A percentile compares a stretch with the other conserved stretches of the same genome.
Evolutionary conservation across 208 protist species (phyloP).

Genomic region (Histomonas meleagridis): DNA sequence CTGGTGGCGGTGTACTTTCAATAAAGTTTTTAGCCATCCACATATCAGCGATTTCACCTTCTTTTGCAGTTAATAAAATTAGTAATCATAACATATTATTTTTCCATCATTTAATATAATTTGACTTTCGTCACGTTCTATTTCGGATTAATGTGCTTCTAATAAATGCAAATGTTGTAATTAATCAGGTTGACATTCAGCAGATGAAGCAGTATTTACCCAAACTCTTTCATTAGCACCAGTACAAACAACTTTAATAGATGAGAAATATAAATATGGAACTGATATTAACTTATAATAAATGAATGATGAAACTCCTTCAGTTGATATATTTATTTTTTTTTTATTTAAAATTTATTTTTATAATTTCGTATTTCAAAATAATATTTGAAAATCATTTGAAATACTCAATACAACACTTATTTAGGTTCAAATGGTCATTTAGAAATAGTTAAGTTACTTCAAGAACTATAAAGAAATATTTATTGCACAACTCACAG

Average conservation of each 20-base stretch:
- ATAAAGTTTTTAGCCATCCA: constrained; percentile 27
- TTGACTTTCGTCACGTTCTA: background rate
- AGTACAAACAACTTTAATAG: background rate
- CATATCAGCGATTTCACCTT: constrained; percentile 30
- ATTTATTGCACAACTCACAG: too few species aligned
- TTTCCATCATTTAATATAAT: background rate
- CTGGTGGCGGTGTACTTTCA: background rate
- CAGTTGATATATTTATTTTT: too few species aligned
- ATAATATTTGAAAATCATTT: too few species aligned
- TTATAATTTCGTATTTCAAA: too few species aligned
- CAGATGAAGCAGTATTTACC: background rate
- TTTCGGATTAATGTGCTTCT: background rate
- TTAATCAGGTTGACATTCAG: background rate
- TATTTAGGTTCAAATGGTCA: too few species aligned
- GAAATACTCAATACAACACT: too few species aligned
- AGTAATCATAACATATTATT: background rate
- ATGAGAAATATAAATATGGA: constrained; percentile 18
- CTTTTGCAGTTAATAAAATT: background rate
- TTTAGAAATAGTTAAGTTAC: too few species aligned
- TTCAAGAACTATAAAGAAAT: too few species aligned
- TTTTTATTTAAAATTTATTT: too few species aligned
- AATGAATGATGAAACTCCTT: background rate
- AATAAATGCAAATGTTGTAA: background rate
- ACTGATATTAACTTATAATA: constrained; percentile 24
- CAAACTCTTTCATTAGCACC: background rate